Evolutionary conservation across 805 yeast genomes (phyloP).

Genomic region (Scheffersomyces ergatensis): DNA sequence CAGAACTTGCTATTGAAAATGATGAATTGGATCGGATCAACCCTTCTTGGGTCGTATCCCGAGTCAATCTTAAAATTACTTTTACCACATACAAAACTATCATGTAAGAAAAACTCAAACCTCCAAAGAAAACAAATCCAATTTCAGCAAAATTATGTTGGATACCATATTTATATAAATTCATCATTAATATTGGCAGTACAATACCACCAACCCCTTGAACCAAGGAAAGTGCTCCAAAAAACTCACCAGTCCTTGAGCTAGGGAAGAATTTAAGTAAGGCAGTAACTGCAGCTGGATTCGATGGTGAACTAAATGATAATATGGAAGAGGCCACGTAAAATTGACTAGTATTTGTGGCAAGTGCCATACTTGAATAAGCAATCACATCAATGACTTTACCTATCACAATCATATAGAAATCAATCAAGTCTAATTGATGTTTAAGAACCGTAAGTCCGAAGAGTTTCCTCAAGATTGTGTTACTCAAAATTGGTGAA

Average conservation of each 20-base stretch:
- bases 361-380: slow-evolving; percentile 24
- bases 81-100: slow-evolving; percentile 3
- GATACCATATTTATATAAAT: slow-evolving; percentile 36
- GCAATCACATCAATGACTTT: slow-evolving; percentile 35
- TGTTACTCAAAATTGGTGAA: slow-evolving; percentile 46
- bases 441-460: slow-evolving; percentile 25
- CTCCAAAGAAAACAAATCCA: slow-evolving; percentile 15
- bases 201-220: slow-evolving; percentile 45
- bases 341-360: slow-evolving; percentile 41
- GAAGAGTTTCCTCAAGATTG: slow-evolving; percentile 23
- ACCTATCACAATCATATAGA: slow-evolving; percentile 30
- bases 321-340: slow-evolving; percentile 32
- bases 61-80: slow-evolving; percentile 6
- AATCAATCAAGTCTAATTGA: slow-evolving; percentile 51
- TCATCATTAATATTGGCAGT: slow-evolving; percentile 47
- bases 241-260: slow-evolving; percentile 12
- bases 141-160: slow-evolving; percentile 16
- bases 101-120: slow-evolving; percentile 4
- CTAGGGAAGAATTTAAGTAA: slow-evolving; percentile 57
- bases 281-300: slow-evolving; percentile 58
- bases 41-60: slow-evolving; percentile 1
- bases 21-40: slow-evolving; percentile 2
- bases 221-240: slow-evolving; percentile 43
- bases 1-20: neutral
- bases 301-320: slow-evolving; percentile 45